phyloP scores from a whole-genome alignment of 176 grass and related monocot genomes.

The Zea luxurians region DNA sequence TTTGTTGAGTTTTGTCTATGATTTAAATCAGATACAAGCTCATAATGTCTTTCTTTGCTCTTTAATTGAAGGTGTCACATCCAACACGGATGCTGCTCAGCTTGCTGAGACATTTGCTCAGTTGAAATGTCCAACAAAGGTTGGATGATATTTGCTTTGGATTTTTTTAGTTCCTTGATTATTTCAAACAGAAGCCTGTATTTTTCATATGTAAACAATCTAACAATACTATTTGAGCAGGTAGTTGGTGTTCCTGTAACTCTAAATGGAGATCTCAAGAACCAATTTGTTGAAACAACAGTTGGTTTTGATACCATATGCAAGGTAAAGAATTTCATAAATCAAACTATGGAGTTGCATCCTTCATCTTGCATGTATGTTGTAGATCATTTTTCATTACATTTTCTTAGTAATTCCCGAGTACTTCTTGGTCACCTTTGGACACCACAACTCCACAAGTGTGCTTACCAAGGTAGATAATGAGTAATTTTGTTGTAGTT shows the following conservation, averaged over 20 bases:
- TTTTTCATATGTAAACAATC: constrained; percentile 20
- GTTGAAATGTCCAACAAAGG: constrained; percentile 90
- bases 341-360: constrained; percentile 11
- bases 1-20: constrained; percentile 26
- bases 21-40: not conserved
- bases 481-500: constrained; percentile 9
- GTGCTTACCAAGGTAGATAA: not conserved
- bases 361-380: constrained; percentile 11
- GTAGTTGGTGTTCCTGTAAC: constrained; percentile 98
- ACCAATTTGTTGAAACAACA: constrained; percentile 95
- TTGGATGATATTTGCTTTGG: constrained; percentile 24
- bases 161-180: not conserved
- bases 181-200: not conserved
- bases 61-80: constrained; percentile 81
- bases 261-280: constrained; percentile 99
- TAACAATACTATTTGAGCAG: constrained; percentile 41
- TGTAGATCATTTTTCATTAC: not conserved
- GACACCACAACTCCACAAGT: not conserved
- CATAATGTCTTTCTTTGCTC: not conserved
- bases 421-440: not conserved
- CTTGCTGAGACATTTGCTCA: constrained; percentile 98
- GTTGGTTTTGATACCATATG: constrained; percentile 99
- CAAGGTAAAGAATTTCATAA: constrained; percentile 62
- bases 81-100: constrained; percentile 95
- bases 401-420: not conserved